Base-by-base conservation (phyloP, 176 grass and related monocot genomes). In the Juncus effusus region DNA sequence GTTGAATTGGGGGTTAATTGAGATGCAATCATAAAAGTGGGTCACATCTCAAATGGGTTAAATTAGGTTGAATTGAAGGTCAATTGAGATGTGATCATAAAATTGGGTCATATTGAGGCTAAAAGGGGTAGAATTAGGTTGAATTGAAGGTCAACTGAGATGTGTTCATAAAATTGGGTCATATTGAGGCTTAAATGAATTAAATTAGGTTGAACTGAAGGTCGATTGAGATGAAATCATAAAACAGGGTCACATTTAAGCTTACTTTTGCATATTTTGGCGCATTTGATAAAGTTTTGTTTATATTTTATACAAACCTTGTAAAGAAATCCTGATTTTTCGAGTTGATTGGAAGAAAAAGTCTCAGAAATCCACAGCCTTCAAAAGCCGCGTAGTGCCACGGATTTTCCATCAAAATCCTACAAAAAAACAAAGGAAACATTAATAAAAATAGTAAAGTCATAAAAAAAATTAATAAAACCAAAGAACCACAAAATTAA, bases 381-480 rank as follows among this genome's bases (percentile, higher is more conserved):
- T 97, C 93, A 82, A 97, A 92, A 15, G 85, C 82, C 57, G 80
- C 85, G 62, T 97, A 89, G 81, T 97, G 93, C 93, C 93, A 97
- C 80, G 88, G 93, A 79, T 97, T 97, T 72, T 84, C 82, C 77
- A 97, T 72, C 75, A 91, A 96, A 13, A 58, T 60, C 65, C 92
- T 88, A 78, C 63, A 67, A 65, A 65, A 42, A 10, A 72, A 60
- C 60, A n/a, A n/a, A n/a, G n/a, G n/a, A n/a, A 0, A 28, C 19
- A 28, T 28, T 28, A 28, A 51, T 11, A 64, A 12, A 16, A 61
- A 60, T 63, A 7, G 47, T 51, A 81, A 65, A 67, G 59, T 8
- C 68, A 57, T 61, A 79, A 10, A 14, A 76, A 61, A 40, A 64
- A 65, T 56, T 57, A 70, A 15, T 16, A 44, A 0, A 28, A 58